These are phyloP conservation scores for Streptanthus diversifolius DNA, from an alignment of 345 rosid genomes.

Conservation along the genomic window DNA sequence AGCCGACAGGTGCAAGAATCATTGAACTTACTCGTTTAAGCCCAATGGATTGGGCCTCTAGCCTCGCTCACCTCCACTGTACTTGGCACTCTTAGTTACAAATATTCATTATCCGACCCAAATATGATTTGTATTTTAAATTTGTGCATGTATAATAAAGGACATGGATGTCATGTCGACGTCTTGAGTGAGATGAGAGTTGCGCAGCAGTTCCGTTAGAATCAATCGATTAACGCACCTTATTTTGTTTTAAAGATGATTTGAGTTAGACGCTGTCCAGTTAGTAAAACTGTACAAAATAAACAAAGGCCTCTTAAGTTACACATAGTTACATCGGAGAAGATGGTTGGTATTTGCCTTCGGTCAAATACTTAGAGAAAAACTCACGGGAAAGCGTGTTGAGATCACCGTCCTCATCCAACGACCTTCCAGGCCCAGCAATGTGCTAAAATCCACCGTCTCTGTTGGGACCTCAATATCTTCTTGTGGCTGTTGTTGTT, in stretches of 20 bases:
- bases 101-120: neutral
- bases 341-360: slow-evolving; percentile 36
- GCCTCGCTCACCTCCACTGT: neutral
- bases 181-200: neutral
- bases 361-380: slow-evolving; percentile 45
- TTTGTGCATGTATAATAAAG: neutral
- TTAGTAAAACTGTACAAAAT: slow-evolving; percentile 9
- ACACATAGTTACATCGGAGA: slow-evolving; percentile 18
- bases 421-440: slow-evolving; percentile 26
- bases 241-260: neutral
- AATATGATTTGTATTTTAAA: neutral
- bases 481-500: slow-evolving; percentile 12
- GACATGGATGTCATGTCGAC: neutral
- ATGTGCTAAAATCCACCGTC: neutral
- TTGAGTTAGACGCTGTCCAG: neutral
- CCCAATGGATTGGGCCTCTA: neutral
- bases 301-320: neutral
- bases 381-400: slow-evolving; percentile 49
- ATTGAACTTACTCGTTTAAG: neutral
- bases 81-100: neutral
- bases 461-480: slow-evolving; percentile 5
- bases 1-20: neutral
- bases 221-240: neutral
- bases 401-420: slow-evolving; percentile 34
- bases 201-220: neutral